Evolutionary conservation across 1,139 yeast genomes (phyloP).

Genomic region (Yamadazyma kanchanaburiensis): DNA sequence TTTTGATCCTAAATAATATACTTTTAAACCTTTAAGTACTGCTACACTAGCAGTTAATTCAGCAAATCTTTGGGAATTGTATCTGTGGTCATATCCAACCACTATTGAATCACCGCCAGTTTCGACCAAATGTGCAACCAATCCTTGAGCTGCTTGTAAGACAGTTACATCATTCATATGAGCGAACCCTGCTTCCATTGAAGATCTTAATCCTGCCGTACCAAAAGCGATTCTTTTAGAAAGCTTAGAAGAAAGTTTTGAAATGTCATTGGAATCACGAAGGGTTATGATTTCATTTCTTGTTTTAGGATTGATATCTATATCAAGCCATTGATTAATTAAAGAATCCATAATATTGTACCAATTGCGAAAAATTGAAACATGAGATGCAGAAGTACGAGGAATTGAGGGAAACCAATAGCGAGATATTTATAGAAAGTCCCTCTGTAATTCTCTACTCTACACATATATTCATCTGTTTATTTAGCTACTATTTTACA

Average conservation of each 20-base stretch:
- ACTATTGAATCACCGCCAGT: conserved; percentile 45
- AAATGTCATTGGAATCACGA: conserved; percentile 33
- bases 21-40: conserved; percentile 61
- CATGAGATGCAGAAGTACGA: too few relatives aligned
- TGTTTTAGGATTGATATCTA: conserved; percentile 53
- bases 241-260: conserved; percentile 49
- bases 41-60: conserved; percentile 76
- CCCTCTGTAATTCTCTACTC: too few relatives aligned
- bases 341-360: conserved; percentile 17
- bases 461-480: too few relatives aligned
- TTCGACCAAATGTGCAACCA: conserved; percentile 55
- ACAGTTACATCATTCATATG: conserved; percentile 90
- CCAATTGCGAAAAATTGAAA: too few relatives aligned
- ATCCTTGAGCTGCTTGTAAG: conserved; percentile 88
- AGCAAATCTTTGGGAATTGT: conserved; percentile 77
- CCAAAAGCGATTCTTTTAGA: conserved; percentile 75
- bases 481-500: too few relatives aligned
- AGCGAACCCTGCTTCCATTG: conserved; percentile 87
- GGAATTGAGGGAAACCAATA: too few relatives aligned
- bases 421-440: too few relatives aligned
- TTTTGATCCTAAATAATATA: conserved; percentile 54
- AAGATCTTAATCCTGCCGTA: conserved; percentile 85
- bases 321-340: conserved; percentile 47
- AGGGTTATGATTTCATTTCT: conserved; percentile 53
- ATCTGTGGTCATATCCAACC: conserved; percentile 90